Evolutionary conservation across 1,284 basidiomycete genomes (phyloP).

Genomic region (Ustilago shanxiensis): DNA sequence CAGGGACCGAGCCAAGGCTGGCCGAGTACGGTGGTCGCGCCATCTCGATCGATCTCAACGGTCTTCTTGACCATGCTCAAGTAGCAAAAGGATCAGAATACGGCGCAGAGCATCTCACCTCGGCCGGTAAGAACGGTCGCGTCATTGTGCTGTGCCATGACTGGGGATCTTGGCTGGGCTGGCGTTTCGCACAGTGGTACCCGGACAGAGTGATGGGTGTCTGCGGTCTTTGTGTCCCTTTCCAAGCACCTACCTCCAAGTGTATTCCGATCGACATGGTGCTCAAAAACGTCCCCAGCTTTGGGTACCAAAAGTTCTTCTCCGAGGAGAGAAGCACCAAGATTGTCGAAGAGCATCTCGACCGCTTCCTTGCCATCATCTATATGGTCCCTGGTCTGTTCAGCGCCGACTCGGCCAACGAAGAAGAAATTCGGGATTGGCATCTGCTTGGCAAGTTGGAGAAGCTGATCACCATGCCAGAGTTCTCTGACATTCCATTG

Average conservation of each 20-base stretch:
- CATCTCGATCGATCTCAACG: slow-evolving; percentile 57
- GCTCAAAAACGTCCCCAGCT: slow-evolving; percentile 46
- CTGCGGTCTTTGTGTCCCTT: slow-evolving; percentile 55
- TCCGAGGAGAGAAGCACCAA: slow-evolving; percentile 52
- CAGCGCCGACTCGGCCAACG: slow-evolving; percentile 37
- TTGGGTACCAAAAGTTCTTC: slow-evolving; percentile 63
- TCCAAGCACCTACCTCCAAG: slow-evolving; percentile 46
- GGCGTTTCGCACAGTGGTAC: slow-evolving; percentile 55
- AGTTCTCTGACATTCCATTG: slow-evolving; percentile 45
- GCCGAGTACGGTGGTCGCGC: slow-evolving; percentile 58
- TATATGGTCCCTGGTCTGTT: slow-evolving; percentile 54
- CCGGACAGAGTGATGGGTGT: slow-evolving; percentile 57
- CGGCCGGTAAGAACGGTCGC: slow-evolving; percentile 42
- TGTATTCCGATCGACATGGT: slow-evolving; percentile 43
- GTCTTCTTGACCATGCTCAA: slow-evolving; percentile 51
- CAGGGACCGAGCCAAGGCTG: slow-evolving; percentile 30
- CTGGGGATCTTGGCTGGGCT: slow-evolving; percentile 61
- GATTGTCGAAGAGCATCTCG: slow-evolving; percentile 57
- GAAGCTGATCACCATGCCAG: slow-evolving; percentile 48
- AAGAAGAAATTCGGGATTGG: slow-evolving; percentile 48
- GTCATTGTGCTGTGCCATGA: slow-evolving; percentile 61
- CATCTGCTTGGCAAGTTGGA: slow-evolving; percentile 53
- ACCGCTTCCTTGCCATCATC: slow-evolving; percentile 55
- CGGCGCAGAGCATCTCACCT: slow-evolving; percentile 36
- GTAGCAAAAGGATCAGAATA: slow-evolving; percentile 44